Base-by-base conservation (phyloP, 1,284 basidiomycete genomes). In the Erythrobasidium hasegawianum region DNA sequence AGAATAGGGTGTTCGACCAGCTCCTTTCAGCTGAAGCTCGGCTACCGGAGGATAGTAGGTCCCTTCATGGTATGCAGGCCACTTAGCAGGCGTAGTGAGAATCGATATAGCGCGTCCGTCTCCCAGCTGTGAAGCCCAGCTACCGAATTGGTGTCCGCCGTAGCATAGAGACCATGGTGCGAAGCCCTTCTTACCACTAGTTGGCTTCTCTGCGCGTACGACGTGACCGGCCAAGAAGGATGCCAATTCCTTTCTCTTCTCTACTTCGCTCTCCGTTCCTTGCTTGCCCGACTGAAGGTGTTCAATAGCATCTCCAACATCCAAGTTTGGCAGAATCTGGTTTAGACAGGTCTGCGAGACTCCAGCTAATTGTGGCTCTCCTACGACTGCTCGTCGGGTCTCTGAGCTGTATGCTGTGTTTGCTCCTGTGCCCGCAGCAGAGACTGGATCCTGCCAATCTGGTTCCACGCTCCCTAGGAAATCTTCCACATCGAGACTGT, bases 111-210 rank as follows among this genome's bases (percentile, higher is more conserved):
- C 95, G 14, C 95, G 84, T 0, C 95, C 95, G 74, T 98, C 95
- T 9, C 95, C 95, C 1, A 98, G 83, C 77, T 97, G 95, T n/a
- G 93, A 92, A 1, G 95, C 95, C 87, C 89, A 97, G 3, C 76
- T 78, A 27, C 65, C 64, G 47, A 68, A 67, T 56, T 69, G 70
- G 52, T 65, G 69, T 2, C 71, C 75, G 2, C 76, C 77, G 75
- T 96, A 97, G 29, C 91, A 82, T 29, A 91, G 81, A 8, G 88
- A 86, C 89, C 90, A 96, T 0, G 93, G 90, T 1, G 87, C 88
- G 74, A 91, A 93, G 38, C 62, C 59, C 53, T 29, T 26, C 77
- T 54, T 78, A 22, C 78, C 78, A 1, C 68, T 75, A 66, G 55
- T 74, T 70, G 57, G 75, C 8, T 59, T 50, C 26, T 68, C 83